Evolutionary conservation across 306 rosid species (phyloP), one percentile per base, ranked within the genome.

Genomic region (Cucurbita maxima): DNA sequence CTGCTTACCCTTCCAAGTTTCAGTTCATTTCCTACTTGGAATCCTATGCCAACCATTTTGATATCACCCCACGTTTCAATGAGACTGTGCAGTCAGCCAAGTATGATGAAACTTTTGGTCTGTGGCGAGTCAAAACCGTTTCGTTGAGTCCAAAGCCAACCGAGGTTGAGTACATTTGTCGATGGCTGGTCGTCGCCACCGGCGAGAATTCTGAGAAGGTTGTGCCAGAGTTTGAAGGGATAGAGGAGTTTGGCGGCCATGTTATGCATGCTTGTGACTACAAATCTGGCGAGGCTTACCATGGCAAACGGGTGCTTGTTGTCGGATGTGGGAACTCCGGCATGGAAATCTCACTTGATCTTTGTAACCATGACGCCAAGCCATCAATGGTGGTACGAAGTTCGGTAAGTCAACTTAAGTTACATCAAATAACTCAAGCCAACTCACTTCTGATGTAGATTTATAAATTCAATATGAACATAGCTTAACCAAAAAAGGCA

Each of bases 261-360:
- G 87, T 94, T 14, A 59, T 84, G 77, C 97, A 94, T 85, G 84
- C 95, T 64, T 94, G 98, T 80, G 97, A 94, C 13, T 90, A 89
- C 50, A 89, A 85, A 82, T 85, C 95, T 1, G 97, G 98, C 3
- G 78, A 66, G 60, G 66, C 74, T n/a, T 86, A 80, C 72, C 9
- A 25, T 5, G 96, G 89, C 3, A 79, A 89, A 66, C 67, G 57
- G 37, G 96, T 94, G 0, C 91, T 94, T 3, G 96, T 94, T 14
- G 95, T 94, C 54, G 98, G 98, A 0, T 90, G 98, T 74, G 98
- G 98, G 34, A 94, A 94, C 77, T 90, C 98, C 0, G 97, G 98
- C 74, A 94, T 94, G 98, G 98, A 94, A 76, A 89, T 89, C 18
- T 94, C 92, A 16, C 92, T 94, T 77, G 98, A 94, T 85, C 97